These are phyloP conservation scores for Narthecium ossifragum DNA, from an alignment of 106 monocot species.

Conservation along the genomic window DNA sequence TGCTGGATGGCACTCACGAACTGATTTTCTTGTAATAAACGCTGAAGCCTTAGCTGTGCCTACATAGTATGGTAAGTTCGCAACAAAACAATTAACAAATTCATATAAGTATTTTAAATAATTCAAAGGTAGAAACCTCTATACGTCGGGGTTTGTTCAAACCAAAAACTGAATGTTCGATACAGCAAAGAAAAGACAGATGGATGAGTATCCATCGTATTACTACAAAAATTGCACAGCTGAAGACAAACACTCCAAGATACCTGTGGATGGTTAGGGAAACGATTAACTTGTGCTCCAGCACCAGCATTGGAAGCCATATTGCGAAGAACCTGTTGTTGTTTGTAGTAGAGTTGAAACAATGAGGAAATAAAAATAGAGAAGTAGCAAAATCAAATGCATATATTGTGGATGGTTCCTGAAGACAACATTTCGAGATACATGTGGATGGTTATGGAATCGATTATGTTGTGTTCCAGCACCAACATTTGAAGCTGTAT, in stretches of 20 bases:
- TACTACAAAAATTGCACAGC: not conserved
- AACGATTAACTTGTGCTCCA: constrained; percentile 51
- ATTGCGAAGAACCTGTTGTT: no score
- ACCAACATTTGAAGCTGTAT: no score
- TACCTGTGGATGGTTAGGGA: constrained; percentile 84
- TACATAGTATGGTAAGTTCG: not conserved
- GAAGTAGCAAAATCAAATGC: not conserved
- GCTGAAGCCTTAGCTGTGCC: constrained; percentile 78
- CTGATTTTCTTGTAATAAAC: constrained; percentile 78
- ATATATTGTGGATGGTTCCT: no score
- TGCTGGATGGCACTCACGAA: constrained; percentile 85
- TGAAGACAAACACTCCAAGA: constrained; percentile 1
- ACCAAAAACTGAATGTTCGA: no score
- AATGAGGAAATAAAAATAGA: not conserved
- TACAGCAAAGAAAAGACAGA: constrained; percentile 1
- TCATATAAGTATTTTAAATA: not conserved
- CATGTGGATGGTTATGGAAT: no score
- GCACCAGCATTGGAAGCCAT: constrained; percentile 47
- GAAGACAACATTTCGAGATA: no score
- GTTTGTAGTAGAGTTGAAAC: constrained; percentile 69
- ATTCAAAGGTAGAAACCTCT: constrained; percentile 4
- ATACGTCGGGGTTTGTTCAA: no score
- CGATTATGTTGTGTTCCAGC: no score
- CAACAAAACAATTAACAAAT: not conserved
- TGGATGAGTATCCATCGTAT: not conserved